Base-by-base conservation (phyloP, 495 filamentous ascomycete species). In the Penicillium cosmopolitanum region DNA sequence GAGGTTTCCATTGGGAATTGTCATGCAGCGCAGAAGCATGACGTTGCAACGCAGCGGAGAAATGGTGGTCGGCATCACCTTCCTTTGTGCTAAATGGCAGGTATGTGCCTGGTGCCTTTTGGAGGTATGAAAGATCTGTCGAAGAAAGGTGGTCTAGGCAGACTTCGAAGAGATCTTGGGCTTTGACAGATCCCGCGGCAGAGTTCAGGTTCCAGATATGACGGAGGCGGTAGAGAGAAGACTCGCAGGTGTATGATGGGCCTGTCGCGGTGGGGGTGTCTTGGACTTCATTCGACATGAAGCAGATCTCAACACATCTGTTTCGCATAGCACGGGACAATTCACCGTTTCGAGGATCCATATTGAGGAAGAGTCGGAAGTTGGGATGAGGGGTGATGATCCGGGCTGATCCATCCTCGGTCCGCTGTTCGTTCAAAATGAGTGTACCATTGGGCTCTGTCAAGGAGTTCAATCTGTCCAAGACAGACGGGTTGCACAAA, bases 291-390 rank as follows among this genome's bases (percentile, higher is more conserved):
- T 68, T 66, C 34, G 77, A 53, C 61, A 78, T 63, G 56, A 99
- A 80, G 62, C 86, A 96, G 7, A 99, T 87, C 72, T 99, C 96
- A 51, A 97, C 81, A 56, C 92, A 90, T 67, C 96, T 84, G 71
- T 99, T 99, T 53, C 96, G 83, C 96, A 99, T 98, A 4, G 96
- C 96, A 56, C 94, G 83, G 8, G 96, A 98, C 23, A 99, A 80
- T 68, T 99, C 96, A 10, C 96, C 96, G 73, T 96, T 88, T 23
- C 87, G 87, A 46, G 96, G 88, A 72, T 99, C 94, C 80, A 96
- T 90, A 3, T 93, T 98, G 62, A 99, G 73, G 74, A 99, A 98
- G 11, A 99, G 81, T 55, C 96, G 84, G 72, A 98, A 99, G 48
- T 90, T 84, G 0, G 89, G 84, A 78, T 97, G 93, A 3, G 94